Conservation (phyloP, 345 rosid genomes). For the Arabidopsis arenosa region DNA sequence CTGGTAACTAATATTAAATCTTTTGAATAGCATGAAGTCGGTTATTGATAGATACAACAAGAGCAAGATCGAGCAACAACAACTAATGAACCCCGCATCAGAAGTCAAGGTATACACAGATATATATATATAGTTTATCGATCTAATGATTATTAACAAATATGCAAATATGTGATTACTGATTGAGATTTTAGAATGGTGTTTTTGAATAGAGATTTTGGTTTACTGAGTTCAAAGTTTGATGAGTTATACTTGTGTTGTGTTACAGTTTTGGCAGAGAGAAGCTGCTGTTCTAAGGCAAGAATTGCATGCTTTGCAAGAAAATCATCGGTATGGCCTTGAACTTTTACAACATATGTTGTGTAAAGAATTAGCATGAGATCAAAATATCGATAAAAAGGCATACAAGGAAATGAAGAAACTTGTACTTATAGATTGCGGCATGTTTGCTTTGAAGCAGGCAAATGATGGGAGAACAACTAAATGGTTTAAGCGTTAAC, state of each 20-base stretch:
- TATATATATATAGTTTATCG: background rate
- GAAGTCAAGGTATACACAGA: conserved; percentile 64
- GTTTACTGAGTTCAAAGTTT: background rate
- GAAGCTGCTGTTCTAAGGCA: conserved; percentile 67
- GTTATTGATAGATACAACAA: conserved; percentile 67
- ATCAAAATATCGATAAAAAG: background rate
- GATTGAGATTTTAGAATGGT: background rate
- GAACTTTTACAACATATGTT: background rate
- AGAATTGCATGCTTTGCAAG: conserved; percentile 68
- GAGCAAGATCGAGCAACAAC: conserved; percentile 66
- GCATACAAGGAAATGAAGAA: conserved; percentile 7
- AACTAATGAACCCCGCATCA: conserved; percentile 56
- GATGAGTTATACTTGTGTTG: conserved; percentile 19
- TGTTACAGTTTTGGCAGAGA: conserved; percentile 67
- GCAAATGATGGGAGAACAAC: conserved; percentile 77
- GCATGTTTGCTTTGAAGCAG: conserved; percentile 47
- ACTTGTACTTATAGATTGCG: background rate
- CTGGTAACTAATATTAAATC: conserved; percentile 27
- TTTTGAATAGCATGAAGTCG: conserved; percentile 64
- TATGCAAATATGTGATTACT: background rate
- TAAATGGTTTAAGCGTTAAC: conserved; percentile 58
- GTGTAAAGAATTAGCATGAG: background rate
- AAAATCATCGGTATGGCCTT: conserved; percentile 58
- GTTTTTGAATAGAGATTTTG: background rate
- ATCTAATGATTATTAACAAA: background rate